A percentile compares a stretch with the other conserved stretches of the same genome.
phyloP scores from a whole-genome alignment of 352 stramenopile genomes.

The Phytophthora aleatoria region DNA sequence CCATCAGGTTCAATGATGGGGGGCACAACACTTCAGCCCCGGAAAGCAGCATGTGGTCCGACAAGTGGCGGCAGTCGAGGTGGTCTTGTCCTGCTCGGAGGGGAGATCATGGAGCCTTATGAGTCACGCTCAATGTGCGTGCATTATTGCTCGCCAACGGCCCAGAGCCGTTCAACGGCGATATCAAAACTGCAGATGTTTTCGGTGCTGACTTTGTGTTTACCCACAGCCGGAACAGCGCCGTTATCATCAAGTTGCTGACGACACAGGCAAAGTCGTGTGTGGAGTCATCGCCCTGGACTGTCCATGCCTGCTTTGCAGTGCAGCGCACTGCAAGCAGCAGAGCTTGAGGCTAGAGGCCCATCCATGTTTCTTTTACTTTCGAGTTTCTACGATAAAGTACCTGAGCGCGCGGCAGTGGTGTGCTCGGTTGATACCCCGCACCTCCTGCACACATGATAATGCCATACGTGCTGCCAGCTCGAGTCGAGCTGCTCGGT shows the following conservation, averaged over 20 bases:
- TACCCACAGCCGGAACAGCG: conserved; percentile 4
- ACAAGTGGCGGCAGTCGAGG: background rate
- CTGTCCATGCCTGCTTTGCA: conserved; percentile 1
- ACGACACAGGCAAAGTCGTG: conserved; percentile 1
- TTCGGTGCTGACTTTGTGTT: conserved; percentile 30
- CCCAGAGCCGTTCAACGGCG: conserved; percentile 3
- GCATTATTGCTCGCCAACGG: background rate
- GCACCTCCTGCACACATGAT: too few species aligned
- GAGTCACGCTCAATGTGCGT: background rate
- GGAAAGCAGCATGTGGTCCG: conserved; percentile 5
- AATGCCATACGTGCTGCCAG: too few species aligned
- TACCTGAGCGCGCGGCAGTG: too few species aligned
- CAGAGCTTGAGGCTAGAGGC: background rate
- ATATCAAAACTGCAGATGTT: conserved; percentile 12
- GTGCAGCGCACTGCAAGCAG: background rate
- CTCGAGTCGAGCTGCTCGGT: too few species aligned
- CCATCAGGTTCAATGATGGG: conserved; percentile 37
- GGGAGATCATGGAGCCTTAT: background rate
- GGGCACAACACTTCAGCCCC: conserved; percentile 19
- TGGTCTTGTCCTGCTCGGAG: conserved; percentile 1
- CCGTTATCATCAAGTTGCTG: conserved; percentile 24
- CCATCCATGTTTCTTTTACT: too few species aligned
- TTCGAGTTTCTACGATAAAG: too few species aligned
- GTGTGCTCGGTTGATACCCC: too few species aligned
- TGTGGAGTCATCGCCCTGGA: background rate